These are phyloP conservation scores for Rubus parviflorus DNA, from an alignment of 306 rosid species.

Conservation along the genomic window DNA sequence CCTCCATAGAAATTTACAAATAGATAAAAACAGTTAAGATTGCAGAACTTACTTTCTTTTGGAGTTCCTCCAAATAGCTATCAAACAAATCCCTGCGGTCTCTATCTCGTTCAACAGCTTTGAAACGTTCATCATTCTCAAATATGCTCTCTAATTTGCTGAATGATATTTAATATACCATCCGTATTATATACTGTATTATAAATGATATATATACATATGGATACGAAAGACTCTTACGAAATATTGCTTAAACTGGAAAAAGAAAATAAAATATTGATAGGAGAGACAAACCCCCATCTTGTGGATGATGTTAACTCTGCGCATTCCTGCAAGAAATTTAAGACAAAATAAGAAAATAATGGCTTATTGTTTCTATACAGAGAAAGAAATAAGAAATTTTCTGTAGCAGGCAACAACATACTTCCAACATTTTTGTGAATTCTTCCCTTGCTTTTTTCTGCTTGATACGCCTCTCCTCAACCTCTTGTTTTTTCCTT, in stretches of 20 bases:
- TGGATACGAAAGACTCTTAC: too few relatives aligned
- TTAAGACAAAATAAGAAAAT: conserved; percentile 20
- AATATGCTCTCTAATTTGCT: conserved; percentile 74
- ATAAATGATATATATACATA: neutral
- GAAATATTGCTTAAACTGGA: neutral
- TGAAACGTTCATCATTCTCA: conserved; percentile 86
- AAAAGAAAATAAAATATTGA: conserved; percentile 4
- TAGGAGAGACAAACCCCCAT: conserved; percentile 64
- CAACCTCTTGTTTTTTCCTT: conserved; percentile 79
- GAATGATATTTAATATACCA: conserved; percentile 30
- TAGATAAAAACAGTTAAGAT: conserved; percentile 20
- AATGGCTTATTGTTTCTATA: conserved; percentile 14
- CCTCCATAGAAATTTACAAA: conserved; percentile 14
- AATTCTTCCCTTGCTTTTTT: conserved; percentile 88
- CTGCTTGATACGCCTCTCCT: conserved; percentile 74
- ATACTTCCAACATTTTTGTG: conserved; percentile 84
- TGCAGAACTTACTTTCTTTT: conserved; percentile 53
- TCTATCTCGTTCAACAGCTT: conserved; percentile 84
- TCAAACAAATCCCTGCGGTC: conserved; percentile 85
- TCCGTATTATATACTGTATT: neutral
- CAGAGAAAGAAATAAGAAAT: conserved; percentile 25
- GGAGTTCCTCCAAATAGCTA: conserved; percentile 67
- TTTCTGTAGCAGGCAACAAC: conserved; percentile 30
- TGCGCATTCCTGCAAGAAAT: conserved; percentile 66
- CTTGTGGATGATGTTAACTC: conserved; percentile 74